Conservation (phyloP, 148 eudicot genomes). For the Chenopodium formosanum region DNA sequence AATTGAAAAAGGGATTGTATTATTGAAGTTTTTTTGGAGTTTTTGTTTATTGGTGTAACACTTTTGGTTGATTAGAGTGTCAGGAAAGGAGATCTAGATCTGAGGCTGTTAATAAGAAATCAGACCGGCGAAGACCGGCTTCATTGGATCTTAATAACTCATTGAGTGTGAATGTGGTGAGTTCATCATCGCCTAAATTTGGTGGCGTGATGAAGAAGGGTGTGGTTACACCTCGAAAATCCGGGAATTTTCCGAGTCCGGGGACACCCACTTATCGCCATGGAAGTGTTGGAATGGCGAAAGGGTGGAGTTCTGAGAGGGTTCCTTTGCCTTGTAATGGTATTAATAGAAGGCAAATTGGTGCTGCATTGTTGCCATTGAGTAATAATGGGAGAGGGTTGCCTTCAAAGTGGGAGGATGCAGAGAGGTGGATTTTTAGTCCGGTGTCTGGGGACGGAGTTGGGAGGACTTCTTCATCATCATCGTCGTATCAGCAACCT, state of each 20-base stretch:
- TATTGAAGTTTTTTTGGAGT: not conserved
- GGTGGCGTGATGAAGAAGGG: conserved; percentile 58
- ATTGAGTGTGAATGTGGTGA: conserved; percentile 18
- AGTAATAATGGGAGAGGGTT: conserved; percentile 61
- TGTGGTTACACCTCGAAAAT: conserved; percentile 28
- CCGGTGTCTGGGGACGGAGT: conserved; percentile 62
- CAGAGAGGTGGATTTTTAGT: conserved; percentile 97
- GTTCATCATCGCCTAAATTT: conserved; percentile 56
- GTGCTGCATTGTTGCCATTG: conserved; percentile 53
- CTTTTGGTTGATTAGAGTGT: conserved; percentile 48
- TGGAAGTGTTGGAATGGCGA: conserved; percentile 42
- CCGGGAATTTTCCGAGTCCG: conserved; percentile 72
- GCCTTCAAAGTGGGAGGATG: conserved; percentile 99
- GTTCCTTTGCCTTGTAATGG: conserved; percentile 54
- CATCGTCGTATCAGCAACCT: conserved; percentile 42
- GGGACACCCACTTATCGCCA: conserved; percentile 72
- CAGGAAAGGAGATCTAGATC: conserved; percentile 72
- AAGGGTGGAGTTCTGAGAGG: conserved; percentile 93
- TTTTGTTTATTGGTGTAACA: not conserved
- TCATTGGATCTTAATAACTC: conserved; percentile 69
- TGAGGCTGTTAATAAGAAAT: conserved; percentile 45
- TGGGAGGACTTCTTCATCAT: conserved; percentile 37
- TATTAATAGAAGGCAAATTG: conserved; percentile 52
- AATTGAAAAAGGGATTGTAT: not conserved
- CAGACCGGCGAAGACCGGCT: conserved; percentile 61